These are phyloP conservation scores for Cytospora leucostoma DNA, from an alignment of 2,329 filamentous ascomycete species.

Conservation along the genomic window DNA sequence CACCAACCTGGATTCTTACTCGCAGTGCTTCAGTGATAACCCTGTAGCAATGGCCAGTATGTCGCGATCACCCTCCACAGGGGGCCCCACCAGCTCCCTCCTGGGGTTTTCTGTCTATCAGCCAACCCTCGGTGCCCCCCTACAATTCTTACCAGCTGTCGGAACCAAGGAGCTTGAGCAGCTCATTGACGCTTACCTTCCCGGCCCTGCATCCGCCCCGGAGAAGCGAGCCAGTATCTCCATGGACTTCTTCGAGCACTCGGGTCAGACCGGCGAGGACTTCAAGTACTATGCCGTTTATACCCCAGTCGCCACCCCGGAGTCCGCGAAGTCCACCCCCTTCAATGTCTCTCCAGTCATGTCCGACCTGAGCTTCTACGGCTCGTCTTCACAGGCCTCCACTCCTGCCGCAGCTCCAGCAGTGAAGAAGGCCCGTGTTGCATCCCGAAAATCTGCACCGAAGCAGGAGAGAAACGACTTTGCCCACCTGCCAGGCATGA, in stretches of 20 bases:
- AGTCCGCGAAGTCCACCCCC: conserved; percentile 50
- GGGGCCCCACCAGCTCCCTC: conserved; percentile 33
- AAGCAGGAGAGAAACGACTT: conserved; percentile 43
- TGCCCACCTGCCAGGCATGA: conserved; percentile 62
- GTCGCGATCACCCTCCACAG: conserved; percentile 39
- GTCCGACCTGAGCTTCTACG: conserved; percentile 51
- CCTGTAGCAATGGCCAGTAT: conserved; percentile 38
- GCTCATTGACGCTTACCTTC: conserved; percentile 59
- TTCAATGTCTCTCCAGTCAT: conserved; percentile 53
- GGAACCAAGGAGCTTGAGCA: conserved; percentile 62
- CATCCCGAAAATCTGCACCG: conserved; percentile 35
- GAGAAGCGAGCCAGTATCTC: conserved; percentile 61
- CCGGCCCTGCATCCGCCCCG: conserved; percentile 53
- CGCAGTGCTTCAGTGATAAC: not conserved
- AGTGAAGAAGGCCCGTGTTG: conserved; percentile 31
- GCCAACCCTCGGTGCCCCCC: conserved; percentile 54
- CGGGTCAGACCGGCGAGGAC: conserved; percentile 54
- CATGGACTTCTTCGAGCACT: conserved; percentile 60
- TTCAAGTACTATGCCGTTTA: conserved; percentile 63
- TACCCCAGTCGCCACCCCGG: conserved; percentile 40
- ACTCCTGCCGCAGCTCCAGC: conserved; percentile 20
- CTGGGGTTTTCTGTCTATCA: conserved; percentile 63
- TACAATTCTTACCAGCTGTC: conserved; percentile 69
- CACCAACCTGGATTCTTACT: conserved; percentile 9
- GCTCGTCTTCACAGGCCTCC: conserved; percentile 30